Percentiles rank a stretch among this genome's conserved stretches.
Evolutionary conservation across 495 filamentous ascomycete species (phyloP).

Genomic region (Xylaria bambusicola): DNA sequence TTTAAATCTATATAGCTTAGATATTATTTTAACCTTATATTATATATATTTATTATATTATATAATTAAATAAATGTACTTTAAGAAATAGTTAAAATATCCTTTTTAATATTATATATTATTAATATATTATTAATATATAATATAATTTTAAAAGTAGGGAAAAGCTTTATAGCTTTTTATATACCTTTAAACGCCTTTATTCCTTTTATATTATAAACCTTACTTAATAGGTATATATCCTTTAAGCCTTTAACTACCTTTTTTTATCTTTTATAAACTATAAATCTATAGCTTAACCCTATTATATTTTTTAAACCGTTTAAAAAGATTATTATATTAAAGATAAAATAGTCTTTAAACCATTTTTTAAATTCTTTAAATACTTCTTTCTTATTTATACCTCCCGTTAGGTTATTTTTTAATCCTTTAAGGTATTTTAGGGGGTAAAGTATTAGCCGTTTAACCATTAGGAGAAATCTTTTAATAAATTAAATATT

Average conservation of each 20-base stretch:
- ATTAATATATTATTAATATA: slow-evolving; percentile 12
- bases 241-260: no score
- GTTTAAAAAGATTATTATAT: slow-evolving; percentile 13
- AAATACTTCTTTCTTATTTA: slow-evolving; percentile 17
- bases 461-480: slow-evolving; percentile 13
- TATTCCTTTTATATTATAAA: background rate
- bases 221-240: background rate
- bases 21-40: slow-evolving; percentile 17
- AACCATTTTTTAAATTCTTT: slow-evolving; percentile 17
- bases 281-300: background rate
- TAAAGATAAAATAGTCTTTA: slow-evolving; percentile 22
- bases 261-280: slow-evolving; percentile 14
- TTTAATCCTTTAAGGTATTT: slow-evolving; percentile 18
- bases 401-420: slow-evolving; percentile 21
- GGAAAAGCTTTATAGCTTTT: background rate
- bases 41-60: slow-evolving; percentile 16
- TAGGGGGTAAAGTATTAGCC: slow-evolving; percentile 15
- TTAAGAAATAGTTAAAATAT: slow-evolving; percentile 22
- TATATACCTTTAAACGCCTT: background rate
- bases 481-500: slow-evolving; percentile 14
- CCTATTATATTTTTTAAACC: background rate
- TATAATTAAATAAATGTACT: slow-evolving; percentile 23
- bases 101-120: slow-evolving; percentile 18
- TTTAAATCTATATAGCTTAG: no score
- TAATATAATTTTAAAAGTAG: background rate